Conservation (phyloP, 371 early-diverging fungal genomes). For the Apophysomyces variabilis region DNA sequence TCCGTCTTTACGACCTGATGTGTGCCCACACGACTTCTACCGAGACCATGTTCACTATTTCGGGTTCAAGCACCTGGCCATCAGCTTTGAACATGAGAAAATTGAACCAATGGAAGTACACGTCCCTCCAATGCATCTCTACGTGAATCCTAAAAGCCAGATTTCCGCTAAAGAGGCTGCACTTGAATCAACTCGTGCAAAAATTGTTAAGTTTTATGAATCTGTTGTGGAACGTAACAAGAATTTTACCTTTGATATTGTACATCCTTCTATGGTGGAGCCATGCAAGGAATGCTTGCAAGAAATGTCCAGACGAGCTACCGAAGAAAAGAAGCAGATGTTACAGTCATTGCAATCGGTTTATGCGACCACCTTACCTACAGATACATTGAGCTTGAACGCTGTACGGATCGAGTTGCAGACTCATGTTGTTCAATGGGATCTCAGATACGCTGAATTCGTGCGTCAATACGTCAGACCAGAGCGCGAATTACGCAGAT, state of each 20-base stretch:
- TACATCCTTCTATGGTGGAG: constrained; percentile 67
- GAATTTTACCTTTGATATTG: constrained; percentile 63
- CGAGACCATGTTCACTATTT: constrained; percentile 82
- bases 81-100: constrained; percentile 76
- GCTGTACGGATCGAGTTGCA: constrained; percentile 76
- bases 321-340: constrained; percentile 76
- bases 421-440: constrained; percentile 82
- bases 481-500: constrained; percentile 65
- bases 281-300: constrained; percentile 64
- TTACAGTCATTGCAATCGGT: constrained; percentile 83
- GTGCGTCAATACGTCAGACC: constrained; percentile 77
- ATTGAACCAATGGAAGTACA: constrained; percentile 81
- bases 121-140: constrained; percentile 77
- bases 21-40: constrained; percentile 83
- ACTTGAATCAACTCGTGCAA: constrained; percentile 57
- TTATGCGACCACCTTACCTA: constrained; percentile 72
- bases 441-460: constrained; percentile 76
- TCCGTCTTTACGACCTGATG: constrained; percentile 54
- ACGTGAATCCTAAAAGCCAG: constrained; percentile 58
- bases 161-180: constrained; percentile 66
- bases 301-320: constrained; percentile 67
- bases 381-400: constrained; percentile 81
- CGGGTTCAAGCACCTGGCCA: constrained; percentile 69
- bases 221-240: constrained; percentile 70
- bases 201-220: constrained; percentile 73